phyloP scores from a whole-genome alignment of 2,329 filamentous ascomycete genomes.

The Fusarium sulawesiense region DNA sequence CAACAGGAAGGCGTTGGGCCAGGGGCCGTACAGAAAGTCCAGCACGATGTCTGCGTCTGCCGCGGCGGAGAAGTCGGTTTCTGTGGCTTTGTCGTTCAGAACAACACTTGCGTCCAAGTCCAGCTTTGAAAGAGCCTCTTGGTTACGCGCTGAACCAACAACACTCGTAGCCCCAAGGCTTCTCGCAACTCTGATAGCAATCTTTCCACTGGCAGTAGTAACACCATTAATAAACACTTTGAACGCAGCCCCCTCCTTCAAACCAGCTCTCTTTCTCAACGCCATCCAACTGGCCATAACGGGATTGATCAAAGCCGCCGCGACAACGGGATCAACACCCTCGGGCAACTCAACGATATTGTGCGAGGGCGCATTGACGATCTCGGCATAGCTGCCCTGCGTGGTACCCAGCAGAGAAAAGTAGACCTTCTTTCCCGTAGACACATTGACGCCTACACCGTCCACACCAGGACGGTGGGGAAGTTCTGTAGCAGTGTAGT shows the following conservation, averaged over 20 bases:
- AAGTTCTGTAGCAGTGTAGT: slow-evolving; percentile 62
- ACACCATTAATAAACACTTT: slow-evolving; percentile 61
- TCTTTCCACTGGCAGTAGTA: slow-evolving; percentile 62
- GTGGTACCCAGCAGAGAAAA: slow-evolving; percentile 53
- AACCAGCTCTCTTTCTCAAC: slow-evolving; percentile 56
- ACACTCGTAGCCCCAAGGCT: slow-evolving; percentile 61
- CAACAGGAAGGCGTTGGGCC: slow-evolving; percentile 55
- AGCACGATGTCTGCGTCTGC: slow-evolving; percentile 65
- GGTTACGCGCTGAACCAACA: slow-evolving; percentile 63
- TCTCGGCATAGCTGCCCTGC: slow-evolving; percentile 58
- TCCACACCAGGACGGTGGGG: slow-evolving; percentile 66
- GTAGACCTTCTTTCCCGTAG: slow-evolving; percentile 62
- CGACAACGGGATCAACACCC: slow-evolving; percentile 58
- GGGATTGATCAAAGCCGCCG: slow-evolving; percentile 67
- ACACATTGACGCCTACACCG: slow-evolving; percentile 60
- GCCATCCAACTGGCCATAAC: slow-evolving; percentile 70
- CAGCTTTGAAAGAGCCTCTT: slow-evolving; percentile 54
- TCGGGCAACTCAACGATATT: slow-evolving; percentile 57
- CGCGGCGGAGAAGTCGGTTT: slow-evolving; percentile 60
- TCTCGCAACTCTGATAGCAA: slow-evolving; percentile 62
- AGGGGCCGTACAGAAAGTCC: slow-evolving; percentile 67
- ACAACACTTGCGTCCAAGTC: slow-evolving; percentile 60
- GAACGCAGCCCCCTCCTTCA: slow-evolving; percentile 57
- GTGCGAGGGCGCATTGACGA: slow-evolving; percentile 59
- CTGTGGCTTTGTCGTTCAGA: slow-evolving; percentile 53